phyloP scores from a whole-genome alignment of 805 yeast genomes.

The Candida rishiriensis region DNA sequence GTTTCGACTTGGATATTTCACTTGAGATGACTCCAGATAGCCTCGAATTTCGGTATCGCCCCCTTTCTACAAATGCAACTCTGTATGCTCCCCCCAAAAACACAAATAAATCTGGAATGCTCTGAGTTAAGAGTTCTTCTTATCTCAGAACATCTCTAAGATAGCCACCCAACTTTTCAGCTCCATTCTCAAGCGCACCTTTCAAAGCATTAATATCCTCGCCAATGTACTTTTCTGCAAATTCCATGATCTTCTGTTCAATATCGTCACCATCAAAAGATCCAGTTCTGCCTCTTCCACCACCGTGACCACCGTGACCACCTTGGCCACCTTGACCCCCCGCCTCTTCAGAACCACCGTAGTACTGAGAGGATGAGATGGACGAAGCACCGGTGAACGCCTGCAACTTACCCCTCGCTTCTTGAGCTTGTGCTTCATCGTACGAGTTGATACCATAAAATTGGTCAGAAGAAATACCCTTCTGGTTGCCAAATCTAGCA shows the following conservation, averaged over 20 bases:
- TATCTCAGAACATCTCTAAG: constrained; percentile 77
- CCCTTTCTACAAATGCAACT: too few relatives aligned
- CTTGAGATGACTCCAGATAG: too few relatives aligned
- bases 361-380: constrained; percentile 88
- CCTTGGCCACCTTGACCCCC: constrained; percentile 9
- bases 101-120: neutral
- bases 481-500: constrained; percentile 78
- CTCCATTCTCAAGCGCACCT: constrained; percentile 92
- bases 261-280: constrained; percentile 40
- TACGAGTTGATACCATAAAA: constrained; percentile 83
- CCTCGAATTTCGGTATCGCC: too few relatives aligned
- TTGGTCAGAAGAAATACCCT: constrained; percentile 95
- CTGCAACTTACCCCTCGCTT: constrained; percentile 78
- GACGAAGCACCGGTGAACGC: constrained; percentile 82
- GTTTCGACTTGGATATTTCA: too few relatives aligned
- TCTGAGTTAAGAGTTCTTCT: neutral
- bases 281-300: constrained; percentile 26
- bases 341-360: constrained; percentile 60
- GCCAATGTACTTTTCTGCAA: constrained; percentile 64
- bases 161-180: constrained; percentile 78
- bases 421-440: constrained; percentile 72
- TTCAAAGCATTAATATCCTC: constrained; percentile 87
- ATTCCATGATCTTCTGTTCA: constrained; percentile 49
- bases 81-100: neutral
- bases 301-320: constrained; percentile 10